Evolutionary conservation across 805 yeast species (phyloP), one percentile per base, ranked within the genome.

Genomic region (Kuraishia piskuri): DNA sequence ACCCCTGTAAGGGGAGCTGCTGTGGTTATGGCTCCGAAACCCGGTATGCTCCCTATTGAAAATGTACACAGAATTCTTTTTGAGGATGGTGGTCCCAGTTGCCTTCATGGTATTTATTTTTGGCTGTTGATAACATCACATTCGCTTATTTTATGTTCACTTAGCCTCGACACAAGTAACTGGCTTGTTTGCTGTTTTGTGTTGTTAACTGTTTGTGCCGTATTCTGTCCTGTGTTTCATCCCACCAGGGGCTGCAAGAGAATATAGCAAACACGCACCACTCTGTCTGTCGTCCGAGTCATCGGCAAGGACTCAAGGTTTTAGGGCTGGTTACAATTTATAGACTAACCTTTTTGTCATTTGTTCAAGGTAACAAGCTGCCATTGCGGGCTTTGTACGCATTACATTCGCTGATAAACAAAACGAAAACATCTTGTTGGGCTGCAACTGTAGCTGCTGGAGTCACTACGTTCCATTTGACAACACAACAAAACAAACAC

Each of bases 301-400:
- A n/a, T n/a, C n/a, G n/a, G n/a, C n/a, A n/a, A n/a, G n/a, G n/a
- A n/a, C n/a, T 10, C 40, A 31, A 31, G 40, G 4, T 31, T 31
- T 31, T 31, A n/a, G 17, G 17, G 17, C 40, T 31, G 17, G 14
- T 7, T 31, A 14, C 40, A 8, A 3, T 25, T 7, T 31, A 31
- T 12, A 12, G 17, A 14, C 9, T 31, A 25, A 7, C 10, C 10
- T 12, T n/a, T 12, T 31, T 31, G 17, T 31, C 14, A 19, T 8
- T 45, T 8, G n/a, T 45, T 45, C 20, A 17, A 20, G n/a, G 9
- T 14, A 21, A 45, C 12, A 6, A 20, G n/a, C 48, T 45, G 48
- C 48, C 48, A 45, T 45, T 45, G 24, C 48, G 48, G 48, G 48
- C 48, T 21, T 45, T 45, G 24, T 45, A 45, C 48, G 48, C 24